A percentile compares a stretch with the other conserved stretches of the same genome.
These are phyloP conservation scores for Fusarium tupiense DNA, from an alignment of 2,329 filamentous ascomycete genomes.

Conservation along the genomic window DNA sequence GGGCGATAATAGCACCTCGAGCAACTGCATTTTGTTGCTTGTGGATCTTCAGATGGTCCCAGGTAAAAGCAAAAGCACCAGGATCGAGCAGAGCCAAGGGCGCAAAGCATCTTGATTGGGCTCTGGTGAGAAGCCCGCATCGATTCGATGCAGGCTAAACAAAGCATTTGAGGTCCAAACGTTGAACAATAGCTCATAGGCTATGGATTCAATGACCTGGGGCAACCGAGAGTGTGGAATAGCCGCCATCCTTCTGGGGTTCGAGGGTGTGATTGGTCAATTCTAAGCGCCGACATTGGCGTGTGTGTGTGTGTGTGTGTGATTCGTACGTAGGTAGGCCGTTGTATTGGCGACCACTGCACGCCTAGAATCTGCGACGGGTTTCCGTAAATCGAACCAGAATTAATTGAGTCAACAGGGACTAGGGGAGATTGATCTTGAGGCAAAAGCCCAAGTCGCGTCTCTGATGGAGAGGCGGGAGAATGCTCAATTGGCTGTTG, in stretches of 20 bases:
- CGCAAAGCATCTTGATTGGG: slow-evolving; percentile 40
- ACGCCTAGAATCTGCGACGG: slow-evolving; percentile 34
- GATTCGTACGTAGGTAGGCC: slow-evolving; percentile 37
- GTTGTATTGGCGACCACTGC: slow-evolving; percentile 37
- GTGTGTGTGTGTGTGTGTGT: slow-evolving; percentile 35
- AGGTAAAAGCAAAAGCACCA: slow-evolving; percentile 25
- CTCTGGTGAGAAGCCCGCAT: slow-evolving; percentile 24
- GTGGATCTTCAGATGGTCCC: slow-evolving; percentile 16
- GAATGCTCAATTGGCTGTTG: slow-evolving; percentile 22
- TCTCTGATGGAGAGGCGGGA: slow-evolving; percentile 24
- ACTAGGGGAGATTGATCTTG: slow-evolving; percentile 32
- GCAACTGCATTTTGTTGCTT: slow-evolving; percentile 26
- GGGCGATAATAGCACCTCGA: slow-evolving; percentile 26
- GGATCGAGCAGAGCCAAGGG: slow-evolving; percentile 30
- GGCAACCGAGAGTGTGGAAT: slow-evolving; percentile 47
- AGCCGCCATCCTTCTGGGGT: slow-evolving; percentile 48
- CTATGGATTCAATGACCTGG: slow-evolving; percentile 39
- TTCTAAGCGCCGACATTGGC: slow-evolving; percentile 42
- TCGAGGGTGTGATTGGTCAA: slow-evolving; percentile 43
- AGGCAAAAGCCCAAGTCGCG: not conserved
- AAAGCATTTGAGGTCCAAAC: slow-evolving; percentile 35
- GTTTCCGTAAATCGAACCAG: slow-evolving; percentile 5
- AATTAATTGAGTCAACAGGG: slow-evolving; percentile 10
- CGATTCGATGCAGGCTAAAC: slow-evolving; percentile 42
- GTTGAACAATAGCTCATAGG: slow-evolving; percentile 39